phyloP scores from a whole-genome alignment of 441 rosid species.

The Dalechampia spathulata region DNA sequence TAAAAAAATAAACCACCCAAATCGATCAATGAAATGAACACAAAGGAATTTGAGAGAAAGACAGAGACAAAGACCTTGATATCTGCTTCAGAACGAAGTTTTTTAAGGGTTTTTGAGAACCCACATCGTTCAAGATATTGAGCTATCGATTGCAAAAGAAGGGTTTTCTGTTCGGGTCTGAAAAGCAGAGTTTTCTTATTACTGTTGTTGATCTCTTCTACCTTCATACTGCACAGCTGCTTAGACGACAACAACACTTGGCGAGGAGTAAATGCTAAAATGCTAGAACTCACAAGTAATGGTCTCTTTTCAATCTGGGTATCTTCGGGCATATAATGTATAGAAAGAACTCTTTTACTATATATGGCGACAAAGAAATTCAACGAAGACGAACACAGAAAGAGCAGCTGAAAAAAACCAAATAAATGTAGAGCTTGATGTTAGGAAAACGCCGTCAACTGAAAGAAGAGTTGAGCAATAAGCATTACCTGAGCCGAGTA shows the following conservation, averaged over 20 bases:
- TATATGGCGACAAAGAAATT: no score
- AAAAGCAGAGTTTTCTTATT: conserved; percentile 15
- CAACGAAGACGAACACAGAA: no score
- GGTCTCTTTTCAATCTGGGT: conserved; percentile 1
- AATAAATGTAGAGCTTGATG: no score
- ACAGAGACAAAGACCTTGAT: conserved; percentile 38
- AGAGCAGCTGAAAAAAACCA: neutral
- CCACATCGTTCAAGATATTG: conserved; percentile 48
- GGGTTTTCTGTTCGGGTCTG: conserved; percentile 28
- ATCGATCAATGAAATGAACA: no score
- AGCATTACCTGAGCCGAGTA: neutral
- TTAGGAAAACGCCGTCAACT: no score
- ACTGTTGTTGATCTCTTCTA: neutral
- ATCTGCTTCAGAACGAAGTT: conserved; percentile 59
- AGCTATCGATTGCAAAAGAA: conserved; percentile 51
- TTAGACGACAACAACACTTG: conserved; percentile 26
- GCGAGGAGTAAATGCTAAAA: conserved; percentile 53
- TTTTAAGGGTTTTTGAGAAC: conserved; percentile 65
- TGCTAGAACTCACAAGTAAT: conserved; percentile 26
- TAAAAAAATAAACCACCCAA: no score
- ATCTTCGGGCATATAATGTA: conserved; percentile 19
- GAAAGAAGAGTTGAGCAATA: neutral
- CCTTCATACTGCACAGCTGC: conserved; percentile 33
- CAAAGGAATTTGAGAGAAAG: neutral
- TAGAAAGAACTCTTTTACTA: no score